Conservation (phyloP, 148 eudicot genomes). For the Nepenthes mirabilis region DNA sequence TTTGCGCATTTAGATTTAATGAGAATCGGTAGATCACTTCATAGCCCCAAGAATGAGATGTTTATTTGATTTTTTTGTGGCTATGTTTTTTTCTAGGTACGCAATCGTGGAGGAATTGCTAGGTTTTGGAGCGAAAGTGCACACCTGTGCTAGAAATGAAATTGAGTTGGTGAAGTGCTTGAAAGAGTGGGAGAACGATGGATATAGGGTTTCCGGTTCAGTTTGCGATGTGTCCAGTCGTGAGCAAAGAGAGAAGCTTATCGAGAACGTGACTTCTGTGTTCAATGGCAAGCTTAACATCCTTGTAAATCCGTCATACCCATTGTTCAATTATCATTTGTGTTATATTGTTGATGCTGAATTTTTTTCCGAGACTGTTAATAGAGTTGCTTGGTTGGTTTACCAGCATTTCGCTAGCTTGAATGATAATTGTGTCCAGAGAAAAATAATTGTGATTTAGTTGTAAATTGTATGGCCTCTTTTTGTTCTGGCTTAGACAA, state of each 20-base stretch:
- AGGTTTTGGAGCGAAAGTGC: constrained; percentile 55
- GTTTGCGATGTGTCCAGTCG: constrained; percentile 48
- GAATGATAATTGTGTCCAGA: neutral
- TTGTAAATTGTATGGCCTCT: neutral
- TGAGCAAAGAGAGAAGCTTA: constrained; percentile 31
- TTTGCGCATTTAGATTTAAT: neutral
- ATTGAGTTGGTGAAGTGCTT: constrained; percentile 33
- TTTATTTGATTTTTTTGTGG: neutral
- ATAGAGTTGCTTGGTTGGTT: too few species aligned
- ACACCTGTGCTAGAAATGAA: constrained; percentile 55
- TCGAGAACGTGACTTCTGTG: constrained; percentile 24
- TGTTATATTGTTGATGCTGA: too few species aligned
- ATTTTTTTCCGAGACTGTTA: neutral
- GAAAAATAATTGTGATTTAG: neutral
- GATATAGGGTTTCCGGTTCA: constrained; percentile 42
- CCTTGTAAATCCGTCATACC: constrained; percentile 23
- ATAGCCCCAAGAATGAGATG: neutral
- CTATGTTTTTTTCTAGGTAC: constrained; percentile 19
- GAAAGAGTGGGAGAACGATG: constrained; percentile 38
- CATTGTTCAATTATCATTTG: neutral
- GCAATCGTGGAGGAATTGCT: constrained; percentile 61
- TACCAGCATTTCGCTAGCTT: neutral
- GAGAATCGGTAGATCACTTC: neutral
- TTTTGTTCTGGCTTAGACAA: neutral
- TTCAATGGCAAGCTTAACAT: constrained; percentile 59